These are phyloP conservation scores for Penicillium sumatraense DNA, from an alignment of 2,329 filamentous ascomycete species.

Conservation along the genomic window DNA sequence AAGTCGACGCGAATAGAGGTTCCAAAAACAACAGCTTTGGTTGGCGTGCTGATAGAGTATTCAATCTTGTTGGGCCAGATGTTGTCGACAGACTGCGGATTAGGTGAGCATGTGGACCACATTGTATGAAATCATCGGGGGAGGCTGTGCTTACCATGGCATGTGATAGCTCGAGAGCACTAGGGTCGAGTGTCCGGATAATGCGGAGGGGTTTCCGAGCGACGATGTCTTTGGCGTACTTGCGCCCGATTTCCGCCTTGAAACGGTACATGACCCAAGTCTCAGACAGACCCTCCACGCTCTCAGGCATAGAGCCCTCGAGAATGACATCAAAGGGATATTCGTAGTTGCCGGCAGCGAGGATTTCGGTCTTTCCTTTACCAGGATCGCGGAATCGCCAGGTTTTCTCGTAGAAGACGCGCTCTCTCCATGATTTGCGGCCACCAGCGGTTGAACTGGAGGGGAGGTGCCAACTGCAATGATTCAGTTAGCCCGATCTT, in stretches of 20 bases:
- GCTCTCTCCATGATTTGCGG: constrained; percentile 47
- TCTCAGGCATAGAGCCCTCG: constrained; percentile 75
- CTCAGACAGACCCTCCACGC: constrained; percentile 84
- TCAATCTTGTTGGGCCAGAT: constrained; percentile 98
- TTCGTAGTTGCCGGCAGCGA: constrained; percentile 79
- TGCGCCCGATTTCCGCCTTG: constrained; percentile 88
- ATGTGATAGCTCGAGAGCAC: constrained; percentile 77
- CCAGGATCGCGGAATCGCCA: constrained; percentile 69
- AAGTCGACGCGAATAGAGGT: constrained; percentile 85
- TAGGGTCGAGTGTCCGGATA: constrained; percentile 76
- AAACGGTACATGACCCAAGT: constrained; percentile 88
- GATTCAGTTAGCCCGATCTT: background rate
- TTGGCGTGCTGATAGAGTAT: constrained; percentile 90
- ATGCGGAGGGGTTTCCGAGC: constrained; percentile 78
- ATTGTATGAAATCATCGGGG: background rate
- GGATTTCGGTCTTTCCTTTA: constrained; percentile 56
- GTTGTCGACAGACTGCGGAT: constrained; percentile 75
- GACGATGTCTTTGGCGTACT: constrained; percentile 84
- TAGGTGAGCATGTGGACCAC: no score
- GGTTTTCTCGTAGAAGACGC: constrained; percentile 67
- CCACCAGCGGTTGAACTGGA: constrained; percentile 41
- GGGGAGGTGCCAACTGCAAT: constrained; percentile 39
- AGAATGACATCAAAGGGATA: constrained; percentile 78
- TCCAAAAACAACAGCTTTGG: constrained; percentile 92
- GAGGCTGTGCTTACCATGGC: constrained; percentile 66